phyloP scores from a whole-genome alignment of 164 flowering plant species.

The Protea cynaroides region DNA sequence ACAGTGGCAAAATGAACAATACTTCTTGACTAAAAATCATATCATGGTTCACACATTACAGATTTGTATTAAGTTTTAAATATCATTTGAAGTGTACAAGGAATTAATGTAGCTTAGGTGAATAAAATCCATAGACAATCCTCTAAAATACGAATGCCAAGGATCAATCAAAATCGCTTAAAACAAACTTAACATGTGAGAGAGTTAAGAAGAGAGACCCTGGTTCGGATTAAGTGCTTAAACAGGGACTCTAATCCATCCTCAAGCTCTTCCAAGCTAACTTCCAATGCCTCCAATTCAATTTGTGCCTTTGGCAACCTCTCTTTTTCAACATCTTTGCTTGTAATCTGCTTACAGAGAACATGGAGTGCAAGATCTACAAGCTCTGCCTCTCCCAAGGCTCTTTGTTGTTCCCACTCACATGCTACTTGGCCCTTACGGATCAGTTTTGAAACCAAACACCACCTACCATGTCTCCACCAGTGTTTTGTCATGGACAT shows the following conservation, averaged over 20 bases:
- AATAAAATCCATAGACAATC: too few species aligned
- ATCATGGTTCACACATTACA: too few species aligned
- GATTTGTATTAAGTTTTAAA: too few species aligned
- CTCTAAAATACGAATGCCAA: too few species aligned
- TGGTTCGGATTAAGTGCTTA: conserved; percentile 32
- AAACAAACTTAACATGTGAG: conserved; percentile 11
- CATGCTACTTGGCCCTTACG: conserved; percentile 12
- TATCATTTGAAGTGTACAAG: too few species aligned
- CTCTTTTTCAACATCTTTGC: background rate
- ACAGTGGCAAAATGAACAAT: too few species aligned
- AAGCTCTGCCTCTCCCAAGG: conserved; percentile 14
- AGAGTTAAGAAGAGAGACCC: conserved; percentile 39
- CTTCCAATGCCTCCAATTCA: conserved; percentile 23
- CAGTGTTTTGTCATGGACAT: background rate
- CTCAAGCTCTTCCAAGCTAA: conserved; percentile 22
- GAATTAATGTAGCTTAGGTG: too few species aligned
- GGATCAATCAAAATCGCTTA: too few species aligned
- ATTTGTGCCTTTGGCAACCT: conserved; percentile 13
- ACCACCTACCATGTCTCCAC: background rate
- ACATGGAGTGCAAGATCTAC: conserved; percentile 12
- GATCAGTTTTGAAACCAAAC: conserved; percentile 21
- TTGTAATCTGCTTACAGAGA: background rate
- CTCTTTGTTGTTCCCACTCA: conserved; percentile 6
- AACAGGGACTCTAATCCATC: conserved; percentile 31
- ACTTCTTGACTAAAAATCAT: too few species aligned